phyloP scores from a whole-genome alignment of 345 rosid genomes.

The Lepidium sativum region DNA sequence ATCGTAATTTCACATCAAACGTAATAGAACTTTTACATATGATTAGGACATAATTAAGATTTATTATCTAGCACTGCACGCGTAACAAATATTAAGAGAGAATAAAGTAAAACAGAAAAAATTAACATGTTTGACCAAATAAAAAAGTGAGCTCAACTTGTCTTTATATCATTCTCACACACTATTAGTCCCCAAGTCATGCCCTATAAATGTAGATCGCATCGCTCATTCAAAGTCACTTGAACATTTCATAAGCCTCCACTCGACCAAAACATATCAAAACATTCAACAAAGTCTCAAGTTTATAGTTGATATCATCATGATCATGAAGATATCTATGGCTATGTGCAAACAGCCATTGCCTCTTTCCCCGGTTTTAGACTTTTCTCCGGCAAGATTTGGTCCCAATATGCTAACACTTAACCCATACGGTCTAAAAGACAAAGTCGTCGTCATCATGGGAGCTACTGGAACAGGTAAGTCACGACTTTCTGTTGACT shows the following conservation, averaged over 20 bases:
- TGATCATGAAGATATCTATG: constrained; percentile 34
- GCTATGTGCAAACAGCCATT: constrained; percentile 26
- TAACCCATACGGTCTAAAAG: constrained; percentile 34
- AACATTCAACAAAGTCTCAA: not conserved
- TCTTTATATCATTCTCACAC: constrained; percentile 3
- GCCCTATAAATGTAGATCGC: constrained; percentile 14
- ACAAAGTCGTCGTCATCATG: constrained; percentile 52
- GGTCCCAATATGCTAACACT: constrained; percentile 21
- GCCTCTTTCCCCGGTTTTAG: constrained; percentile 20
- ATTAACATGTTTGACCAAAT: constrained; percentile 21
- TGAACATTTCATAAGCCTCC: constrained; percentile 12
- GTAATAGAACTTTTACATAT: constrained; percentile 11
- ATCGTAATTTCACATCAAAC: constrained; percentile 19
- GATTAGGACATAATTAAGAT: constrained; percentile 16
- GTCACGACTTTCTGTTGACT: constrained; percentile 63
- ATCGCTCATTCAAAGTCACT: constrained; percentile 20
- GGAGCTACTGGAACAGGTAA: constrained; percentile 80
- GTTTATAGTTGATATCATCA: not conserved
- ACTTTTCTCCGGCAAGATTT: constrained; percentile 21
- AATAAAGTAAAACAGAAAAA: constrained; percentile 7
- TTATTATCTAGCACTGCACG: constrained; percentile 19
- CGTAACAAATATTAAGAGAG: constrained; percentile 11
- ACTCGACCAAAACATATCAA: not conserved
- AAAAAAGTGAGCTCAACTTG: constrained; percentile 19
- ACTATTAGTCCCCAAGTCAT: not conserved